These are phyloP conservation scores for Penicillium sp. DNA, from an alignment of 2,329 filamentous ascomycete genomes.

Conservation along the genomic window DNA sequence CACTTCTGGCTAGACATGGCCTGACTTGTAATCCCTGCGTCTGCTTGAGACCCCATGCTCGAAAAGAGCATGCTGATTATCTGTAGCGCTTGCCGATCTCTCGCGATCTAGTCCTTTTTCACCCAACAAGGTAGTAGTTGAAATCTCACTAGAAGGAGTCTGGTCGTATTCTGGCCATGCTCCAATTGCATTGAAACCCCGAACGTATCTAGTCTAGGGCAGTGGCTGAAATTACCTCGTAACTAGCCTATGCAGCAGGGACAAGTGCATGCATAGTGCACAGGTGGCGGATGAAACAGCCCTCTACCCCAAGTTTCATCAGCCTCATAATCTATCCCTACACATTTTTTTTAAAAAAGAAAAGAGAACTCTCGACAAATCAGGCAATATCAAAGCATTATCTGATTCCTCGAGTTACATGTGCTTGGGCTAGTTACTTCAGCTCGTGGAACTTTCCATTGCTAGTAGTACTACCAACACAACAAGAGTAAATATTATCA, in stretches of 20 bases:
- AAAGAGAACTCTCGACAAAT: neutral
- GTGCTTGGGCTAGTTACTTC: neutral
- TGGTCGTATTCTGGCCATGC: neutral
- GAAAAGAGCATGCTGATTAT: no score
- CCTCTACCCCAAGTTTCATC: neutral
- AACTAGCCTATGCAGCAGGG: neutral
- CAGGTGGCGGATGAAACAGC: neutral
- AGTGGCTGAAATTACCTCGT: neutral
- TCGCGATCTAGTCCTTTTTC: neutral
- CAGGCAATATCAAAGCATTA: neutral
- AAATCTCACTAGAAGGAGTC: neutral
- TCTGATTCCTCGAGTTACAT: neutral
- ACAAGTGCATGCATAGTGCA: neutral
- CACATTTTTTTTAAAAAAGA: neutral
- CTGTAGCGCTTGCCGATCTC: neutral
- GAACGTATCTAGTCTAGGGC: neutral
- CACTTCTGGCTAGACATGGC: neutral
- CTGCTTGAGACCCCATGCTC: neutral
- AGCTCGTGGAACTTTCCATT: neutral
- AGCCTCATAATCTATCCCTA: neutral
- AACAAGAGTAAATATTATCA: no score
- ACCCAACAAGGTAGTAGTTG: neutral
- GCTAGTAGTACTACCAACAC: neutral
- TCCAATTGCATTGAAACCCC: neutral
- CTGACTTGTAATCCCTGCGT: neutral